Percentiles rank a stretch among this genome's conserved stretches.
phyloP scores from a whole-genome alignment of 441 rosid genomes.

The Hura crepitans region DNA sequence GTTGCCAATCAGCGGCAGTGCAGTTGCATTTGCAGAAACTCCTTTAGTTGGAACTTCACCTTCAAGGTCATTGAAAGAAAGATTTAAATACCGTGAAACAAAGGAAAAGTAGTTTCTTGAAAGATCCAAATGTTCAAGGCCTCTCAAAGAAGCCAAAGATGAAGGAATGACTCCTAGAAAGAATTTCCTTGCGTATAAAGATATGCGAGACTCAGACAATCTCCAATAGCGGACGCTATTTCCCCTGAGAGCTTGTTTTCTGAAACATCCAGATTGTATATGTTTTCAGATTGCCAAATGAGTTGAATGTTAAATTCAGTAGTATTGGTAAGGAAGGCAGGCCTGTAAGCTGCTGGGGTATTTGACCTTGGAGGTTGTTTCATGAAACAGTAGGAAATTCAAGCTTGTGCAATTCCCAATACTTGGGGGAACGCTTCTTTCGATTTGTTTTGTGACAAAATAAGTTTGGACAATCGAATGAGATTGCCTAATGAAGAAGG shows the following conservation, averaged over 20 bases:
- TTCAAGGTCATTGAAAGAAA: constrained; percentile 7
- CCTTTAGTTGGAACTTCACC: too few species aligned
- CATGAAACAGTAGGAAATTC: not conserved
- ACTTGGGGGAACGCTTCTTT: constrained; percentile 18
- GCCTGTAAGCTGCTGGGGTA: not conserved
- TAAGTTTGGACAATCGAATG: not conserved
- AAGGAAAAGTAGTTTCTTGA: too few species aligned
- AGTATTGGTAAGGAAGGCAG: not conserved
- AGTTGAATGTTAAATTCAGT: constrained; percentile 22
- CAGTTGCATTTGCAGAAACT: not conserved
- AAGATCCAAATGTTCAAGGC: constrained; percentile 19
- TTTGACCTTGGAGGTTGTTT: constrained; percentile 17
- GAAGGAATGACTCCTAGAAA: too few species aligned
- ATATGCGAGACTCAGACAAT: too few species aligned
- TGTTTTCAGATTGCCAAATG: not conserved
- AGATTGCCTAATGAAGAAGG: constrained; percentile 34
- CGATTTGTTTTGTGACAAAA: not conserved
- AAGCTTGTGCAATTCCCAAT: constrained; percentile 1
- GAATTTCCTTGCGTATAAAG: too few species aligned
- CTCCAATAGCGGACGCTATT: constrained; percentile 11
- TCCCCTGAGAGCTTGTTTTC: constrained; percentile 21
- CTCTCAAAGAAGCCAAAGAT: constrained; percentile 20
- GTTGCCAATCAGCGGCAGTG: constrained; percentile 2
- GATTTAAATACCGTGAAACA: too few species aligned
- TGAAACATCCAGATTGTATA: not conserved